Conservation (phyloP, 495 filamentous ascomycete species). For the Penicillium verhagenii region DNA sequence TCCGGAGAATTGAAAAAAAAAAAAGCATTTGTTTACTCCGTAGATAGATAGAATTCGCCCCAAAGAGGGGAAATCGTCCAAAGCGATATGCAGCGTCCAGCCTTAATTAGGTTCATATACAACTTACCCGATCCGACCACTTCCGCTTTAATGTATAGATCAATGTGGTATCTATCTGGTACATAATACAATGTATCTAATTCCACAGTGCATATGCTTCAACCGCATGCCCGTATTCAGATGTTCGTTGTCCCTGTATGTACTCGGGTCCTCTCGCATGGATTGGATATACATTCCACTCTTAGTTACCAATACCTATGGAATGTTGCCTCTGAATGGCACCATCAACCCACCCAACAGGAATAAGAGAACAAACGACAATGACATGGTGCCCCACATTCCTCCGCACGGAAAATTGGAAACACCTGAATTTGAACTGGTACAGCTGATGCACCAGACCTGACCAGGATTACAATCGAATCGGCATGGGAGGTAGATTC, state of each 20-base stretch:
- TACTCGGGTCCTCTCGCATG: background rate
- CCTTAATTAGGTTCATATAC: constrained; percentile 5
- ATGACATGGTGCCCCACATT: constrained; percentile 6
- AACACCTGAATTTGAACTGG: background rate
- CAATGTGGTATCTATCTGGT: too few species aligned
- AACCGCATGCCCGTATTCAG: background rate
- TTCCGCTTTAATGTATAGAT: too few species aligned
- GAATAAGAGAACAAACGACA: background rate
- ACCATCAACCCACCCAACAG: background rate
- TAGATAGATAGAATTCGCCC: background rate
- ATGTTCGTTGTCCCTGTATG: background rate
- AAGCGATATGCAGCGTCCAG: constrained; percentile 1
- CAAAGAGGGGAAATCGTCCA: background rate
- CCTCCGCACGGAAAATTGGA: background rate
- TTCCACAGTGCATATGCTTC: background rate
- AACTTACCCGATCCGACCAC: constrained; percentile 21
- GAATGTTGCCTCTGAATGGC: constrained; percentile 7
- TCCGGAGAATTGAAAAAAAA: constrained; percentile 19
- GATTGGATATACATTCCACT: background rate
- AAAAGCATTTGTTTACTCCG: too few species aligned
- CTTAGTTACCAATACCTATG: background rate
- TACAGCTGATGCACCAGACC: background rate
- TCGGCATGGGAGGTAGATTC: background rate
- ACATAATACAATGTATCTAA: background rate
- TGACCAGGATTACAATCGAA: constrained; percentile 6